Base-by-base conservation (phyloP, 2,329 filamentous ascomycete genomes). In the Periconia sp. region DNA sequence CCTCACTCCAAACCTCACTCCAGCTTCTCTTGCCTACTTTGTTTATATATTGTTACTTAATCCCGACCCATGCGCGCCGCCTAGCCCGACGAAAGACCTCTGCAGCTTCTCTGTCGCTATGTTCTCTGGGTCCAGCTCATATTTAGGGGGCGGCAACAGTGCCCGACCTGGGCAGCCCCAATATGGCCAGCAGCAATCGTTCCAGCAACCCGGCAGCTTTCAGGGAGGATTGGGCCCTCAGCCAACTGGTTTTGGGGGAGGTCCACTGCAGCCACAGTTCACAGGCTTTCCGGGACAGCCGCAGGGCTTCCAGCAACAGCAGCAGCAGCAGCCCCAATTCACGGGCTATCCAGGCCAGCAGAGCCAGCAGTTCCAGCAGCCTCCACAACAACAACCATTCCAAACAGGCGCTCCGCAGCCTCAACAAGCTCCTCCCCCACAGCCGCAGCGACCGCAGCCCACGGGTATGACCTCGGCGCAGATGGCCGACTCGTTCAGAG, bases 91-190 rank as follows among this genome's bases (percentile, higher is more conserved):
- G 39, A 42, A 29, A 24, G 24, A 30, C 29, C 40, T 17, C 24
- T 24, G 32, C 37, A 17, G 29, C 35, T 24, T 11, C 36, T 32
- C 50, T 52, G 48, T 46, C 61, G 67, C 64, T 73, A 96, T 96
- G 92, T 97, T 89, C 76, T 94, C 90, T 56, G 89, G 87, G 70
- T 88, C 89, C 56, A 95, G 88, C 77, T 86, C 88, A 54, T 96
- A 86, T 72, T 75, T 95, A 63, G 90, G 90, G 72, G 87, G 85
- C 74, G 82, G 80, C 70, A 89, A 86, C 68, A 87, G 80, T 77
- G 83, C 87, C 69, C 87, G 85, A 48, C 88, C 87, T 36, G 83
- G 84, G 52, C 70, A 72, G 59, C 71, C 69, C 58, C 59, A 77
- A 71, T 68, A 75, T 67, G 65, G 72, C 54, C 72, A 74, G 56